A percentile compares a stretch with the other conserved stretches of the same genome.
These are phyloP conservation scores for Rubroshorea leprosula DNA, from an alignment of 345 rosid genomes.

Conservation along the genomic window DNA sequence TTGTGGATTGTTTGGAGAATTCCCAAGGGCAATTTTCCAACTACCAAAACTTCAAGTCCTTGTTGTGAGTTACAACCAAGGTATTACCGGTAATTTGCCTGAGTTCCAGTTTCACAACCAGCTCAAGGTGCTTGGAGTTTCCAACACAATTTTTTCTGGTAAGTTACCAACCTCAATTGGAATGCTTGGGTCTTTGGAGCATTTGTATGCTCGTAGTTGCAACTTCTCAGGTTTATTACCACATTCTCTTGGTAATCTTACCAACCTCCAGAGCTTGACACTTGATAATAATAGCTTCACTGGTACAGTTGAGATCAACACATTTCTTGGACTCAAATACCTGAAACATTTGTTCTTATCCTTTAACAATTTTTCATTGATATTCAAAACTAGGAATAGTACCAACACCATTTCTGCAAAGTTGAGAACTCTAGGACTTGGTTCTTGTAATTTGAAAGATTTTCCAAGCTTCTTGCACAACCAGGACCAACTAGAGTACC, in stretches of 20 bases:
- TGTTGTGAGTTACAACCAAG: background rate
- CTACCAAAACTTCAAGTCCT: conserved; percentile 16
- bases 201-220: background rate
- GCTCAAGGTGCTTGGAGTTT: background rate
- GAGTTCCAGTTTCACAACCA: conserved; percentile 12
- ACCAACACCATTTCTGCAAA: background rate
- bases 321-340: background rate
- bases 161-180: conserved; percentile 14
- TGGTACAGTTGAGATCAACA: background rate
- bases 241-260: conserved; percentile 17
- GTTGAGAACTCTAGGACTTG: background rate
- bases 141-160: conserved; percentile 11
- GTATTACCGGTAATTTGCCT: conserved; percentile 12
- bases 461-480: background rate
- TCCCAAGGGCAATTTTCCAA: conserved; percentile 15
- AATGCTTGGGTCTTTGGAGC: conserved; percentile 3
- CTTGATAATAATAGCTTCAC: background rate
- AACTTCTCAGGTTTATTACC: conserved; percentile 19
- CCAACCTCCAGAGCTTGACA: conserved; percentile 2
- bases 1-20: conserved; percentile 1
- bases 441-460: background rate
- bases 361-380: background rate
- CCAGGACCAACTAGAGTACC: background rate
- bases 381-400: background rate
- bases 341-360: background rate